Evolutionary conservation across 2,329 filamentous ascomycete species (phyloP), one percentile per base, ranked within the genome.

Genomic region (Pseudogymnoascus sp.): DNA sequence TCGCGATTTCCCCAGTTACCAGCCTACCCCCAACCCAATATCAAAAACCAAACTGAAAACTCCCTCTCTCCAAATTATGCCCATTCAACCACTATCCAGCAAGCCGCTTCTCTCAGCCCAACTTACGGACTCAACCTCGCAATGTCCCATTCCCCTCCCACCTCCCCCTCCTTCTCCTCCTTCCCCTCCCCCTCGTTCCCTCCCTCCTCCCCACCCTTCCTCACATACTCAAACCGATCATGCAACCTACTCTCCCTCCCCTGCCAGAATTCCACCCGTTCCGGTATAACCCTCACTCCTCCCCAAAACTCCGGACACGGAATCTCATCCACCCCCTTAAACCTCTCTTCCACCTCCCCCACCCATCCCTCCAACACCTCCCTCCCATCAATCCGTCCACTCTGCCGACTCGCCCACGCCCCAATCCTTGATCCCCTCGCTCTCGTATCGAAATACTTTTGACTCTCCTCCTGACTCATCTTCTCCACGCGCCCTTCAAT

Each of bases 261-360:
- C 80, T 97, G 92, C 86, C 94, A 99, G 74, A 99, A 99, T 81
- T 99, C 94, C 59, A 99, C 82, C 69, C 85, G 84, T 72, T 92
- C 89, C 0, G 94, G 93, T 67, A 92, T 82, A 65, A 99, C 83
- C 69, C 93, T 85, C 74, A 97, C 73, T 0, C 94, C 94, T 31
- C 94, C 94, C 94, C 94, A 99, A 74, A 96, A 97, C 8, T 90
- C 87, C 3, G 94, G 94, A 60, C 97, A 86, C 1, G 92, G 92
- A 67, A 99, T 96, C 63, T 89, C 77, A 28, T 96, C 89, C 67
- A 83, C 71, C 1, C 85, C 90, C 44, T 87, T 82, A 73, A 96
- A 99, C 68, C 79, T 82, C 74, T 82, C 77, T 78, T 96, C 90
- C 37, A 87, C 82, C 70, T 96, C 91, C 67, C 79, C 80, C 0